phyloP scores from a whole-genome alignment of 2,329 filamentous ascomycete species.

The Claviceps humidiphila region DNA sequence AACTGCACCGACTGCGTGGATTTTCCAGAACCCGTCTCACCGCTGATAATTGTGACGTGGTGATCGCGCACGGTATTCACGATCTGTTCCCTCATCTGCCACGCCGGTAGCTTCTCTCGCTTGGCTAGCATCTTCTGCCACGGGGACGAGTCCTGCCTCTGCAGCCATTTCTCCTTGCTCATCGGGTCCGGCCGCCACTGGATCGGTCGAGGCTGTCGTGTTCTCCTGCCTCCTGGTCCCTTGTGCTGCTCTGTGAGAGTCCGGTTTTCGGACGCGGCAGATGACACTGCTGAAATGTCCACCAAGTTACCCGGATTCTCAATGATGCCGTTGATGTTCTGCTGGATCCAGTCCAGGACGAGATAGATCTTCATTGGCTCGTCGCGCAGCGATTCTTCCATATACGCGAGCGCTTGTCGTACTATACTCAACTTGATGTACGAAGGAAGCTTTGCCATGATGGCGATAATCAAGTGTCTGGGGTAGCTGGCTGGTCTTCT shows the following conservation, averaged over 20 bases:
- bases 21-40: slow-evolving; percentile 93
- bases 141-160: slow-evolving; percentile 48
- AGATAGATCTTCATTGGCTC: slow-evolving; percentile 85
- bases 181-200: slow-evolving; percentile 46
- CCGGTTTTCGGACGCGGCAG: slow-evolving; percentile 46
- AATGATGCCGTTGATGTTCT: slow-evolving; percentile 69
- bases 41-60: slow-evolving; percentile 91
- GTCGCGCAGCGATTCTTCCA: slow-evolving; percentile 56
- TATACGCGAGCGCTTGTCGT: slow-evolving; percentile 60
- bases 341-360: slow-evolving; percentile 82
- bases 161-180: slow-evolving; percentile 56
- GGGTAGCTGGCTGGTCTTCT: slow-evolving; percentile 67
- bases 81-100: slow-evolving; percentile 67
- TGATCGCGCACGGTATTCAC: slow-evolving; percentile 61
- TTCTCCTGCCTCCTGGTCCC: slow-evolving; percentile 13
- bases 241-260: slow-evolving; percentile 14
- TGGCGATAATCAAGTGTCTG: slow-evolving; percentile 50
- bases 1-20: slow-evolving; percentile 96
- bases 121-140: slow-evolving; percentile 64
- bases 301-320: slow-evolving; percentile 71
- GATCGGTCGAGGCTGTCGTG: slow-evolving; percentile 43
- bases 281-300: slow-evolving; percentile 70
- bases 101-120: slow-evolving; percentile 69
- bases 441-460: slow-evolving; percentile 63
- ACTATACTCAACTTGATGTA: slow-evolving; percentile 88